Percentiles rank a stretch among this genome's conserved stretches.
phyloP scores from a whole-genome alignment of 2,329 filamentous ascomycete genomes.

The Penicillium sumatraense region DNA sequence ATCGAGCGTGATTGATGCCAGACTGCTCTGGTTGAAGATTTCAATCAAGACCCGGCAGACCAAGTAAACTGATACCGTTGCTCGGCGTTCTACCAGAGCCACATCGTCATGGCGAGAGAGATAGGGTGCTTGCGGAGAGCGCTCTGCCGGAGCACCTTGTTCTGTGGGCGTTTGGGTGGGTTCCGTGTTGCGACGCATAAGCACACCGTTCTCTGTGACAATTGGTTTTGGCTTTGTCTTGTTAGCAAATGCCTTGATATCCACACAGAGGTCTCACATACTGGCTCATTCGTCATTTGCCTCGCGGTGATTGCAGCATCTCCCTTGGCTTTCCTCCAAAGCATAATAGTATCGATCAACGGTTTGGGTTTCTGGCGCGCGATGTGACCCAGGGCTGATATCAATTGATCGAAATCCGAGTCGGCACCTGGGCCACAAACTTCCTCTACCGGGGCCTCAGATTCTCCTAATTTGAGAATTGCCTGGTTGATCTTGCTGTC shows the following conservation, averaged over 20 bases:
- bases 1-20: constrained; percentile 80
- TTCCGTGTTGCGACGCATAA: constrained; percentile 76
- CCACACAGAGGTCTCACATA: constrained; percentile 18
- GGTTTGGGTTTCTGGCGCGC: constrained; percentile 92
- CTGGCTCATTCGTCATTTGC: constrained; percentile 40
- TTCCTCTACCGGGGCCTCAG: constrained; percentile 81
- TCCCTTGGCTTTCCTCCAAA: constrained; percentile 96
- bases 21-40: constrained; percentile 86
- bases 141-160: constrained; percentile 32
- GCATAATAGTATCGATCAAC: constrained; percentile 95
- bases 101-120: constrained; percentile 69
- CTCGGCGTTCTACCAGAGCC: constrained; percentile 81
- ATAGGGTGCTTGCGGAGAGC: constrained; percentile 34
- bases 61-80: constrained; percentile 93
- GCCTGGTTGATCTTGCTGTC: constrained; percentile 94
- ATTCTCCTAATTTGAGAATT: constrained; percentile 76
- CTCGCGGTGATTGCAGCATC: constrained; percentile 77
- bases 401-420: constrained; percentile 88
- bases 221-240: constrained; percentile 32
- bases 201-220: constrained; percentile 47
- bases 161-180: constrained; percentile 58
- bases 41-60: constrained; percentile 92
- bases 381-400: constrained; percentile 90
- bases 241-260: background rate
- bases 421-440: constrained; percentile 92